Conservation (phyloP, 176 grass and related monocot species). For the Cenchrus americanus region DNA sequence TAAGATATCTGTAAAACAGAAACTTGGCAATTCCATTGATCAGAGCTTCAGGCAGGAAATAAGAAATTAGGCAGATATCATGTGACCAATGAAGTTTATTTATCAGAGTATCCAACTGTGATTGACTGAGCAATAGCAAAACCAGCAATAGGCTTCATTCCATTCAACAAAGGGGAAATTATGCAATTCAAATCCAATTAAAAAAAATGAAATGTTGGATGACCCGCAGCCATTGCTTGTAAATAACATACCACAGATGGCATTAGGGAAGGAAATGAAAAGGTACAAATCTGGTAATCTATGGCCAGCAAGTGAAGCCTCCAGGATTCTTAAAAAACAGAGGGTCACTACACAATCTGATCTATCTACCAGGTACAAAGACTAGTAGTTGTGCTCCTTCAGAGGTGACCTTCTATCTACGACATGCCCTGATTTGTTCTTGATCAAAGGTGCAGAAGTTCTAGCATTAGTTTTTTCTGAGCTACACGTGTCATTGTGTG, state of each 20-base stretch:
- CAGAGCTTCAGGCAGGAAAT: neutral
- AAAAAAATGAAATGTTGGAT: conserved; percentile 14
- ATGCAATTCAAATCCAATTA: neutral
- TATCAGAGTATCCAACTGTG: neutral
- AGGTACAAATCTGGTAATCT: neutral
- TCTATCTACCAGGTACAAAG: conserved; percentile 32
- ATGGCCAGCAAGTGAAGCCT: conserved; percentile 15
- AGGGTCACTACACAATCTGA: conserved; percentile 41
- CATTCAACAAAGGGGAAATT: conserved; percentile 19
- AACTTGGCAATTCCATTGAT: neutral
- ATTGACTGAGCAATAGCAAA: neutral
- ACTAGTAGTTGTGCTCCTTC: conserved; percentile 71
- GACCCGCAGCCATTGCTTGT: conserved; percentile 34
- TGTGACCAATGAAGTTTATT: neutral
- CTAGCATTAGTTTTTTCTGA: conserved; percentile 32
- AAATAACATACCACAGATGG: conserved; percentile 48
- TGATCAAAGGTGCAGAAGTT: conserved; percentile 25
- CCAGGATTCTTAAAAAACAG: neutral
- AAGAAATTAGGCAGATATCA: neutral
- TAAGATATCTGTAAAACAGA: neutral
- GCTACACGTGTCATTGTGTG: conserved; percentile 16
- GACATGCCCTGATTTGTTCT: conserved; percentile 50
- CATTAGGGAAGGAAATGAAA: neutral
- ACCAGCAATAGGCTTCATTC: neutral
- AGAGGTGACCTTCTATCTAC: conserved; percentile 60